Evolutionary conservation across 2,329 filamentous ascomycete species (phyloP), one percentile per base, ranked within the genome.

Genomic region (Aspergillus cejpii): DNA sequence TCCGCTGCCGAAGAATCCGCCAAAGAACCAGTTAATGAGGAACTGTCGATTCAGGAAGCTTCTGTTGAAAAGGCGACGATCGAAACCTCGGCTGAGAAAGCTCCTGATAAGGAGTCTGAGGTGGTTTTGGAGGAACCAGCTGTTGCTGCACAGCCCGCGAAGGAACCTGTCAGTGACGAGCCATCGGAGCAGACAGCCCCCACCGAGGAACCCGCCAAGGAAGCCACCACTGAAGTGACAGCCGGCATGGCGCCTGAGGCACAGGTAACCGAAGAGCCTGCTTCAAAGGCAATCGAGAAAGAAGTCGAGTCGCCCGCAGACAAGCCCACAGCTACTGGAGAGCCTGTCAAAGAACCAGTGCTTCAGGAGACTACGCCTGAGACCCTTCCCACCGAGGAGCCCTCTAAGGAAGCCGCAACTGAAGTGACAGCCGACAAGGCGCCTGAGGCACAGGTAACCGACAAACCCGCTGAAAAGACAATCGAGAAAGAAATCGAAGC

Each of bases 251-350:
- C 41, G 14, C 19, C 43, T 21, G 38, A 36, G 5, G 52, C 44
- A 37, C 14, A 45, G 36, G 24, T 44, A 20, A 37, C 26, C 7
- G 39, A 53, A 26, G 54, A 49, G 37, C 29, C 50, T 11, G 38
- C 38, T 2, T 29, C 29, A n/a, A 41, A 51, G 21, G 44, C 45
- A 11, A 39, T 36, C 14, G 39, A 37, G 6, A 37, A 48, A 15
- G 41, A 48, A 12, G 17, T 44, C 6, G 47, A 43, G 37, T 23
- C 39, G 14, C 10, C 29, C 8, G 42, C 42, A 11, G 39, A 51
- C 24, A 39, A 47, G 17, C 20, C 37, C 19, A 37, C 36, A 7
- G 43, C 46, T 23, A 27, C 17, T 8, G 48, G 51, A 24, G 20
- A 48, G 15, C 15, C 46, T 40, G 34, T 33, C 11, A 41, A 50